Base-by-base conservation (phyloP, 208 protist genomes). In the Leishmania mexicana region DNA sequence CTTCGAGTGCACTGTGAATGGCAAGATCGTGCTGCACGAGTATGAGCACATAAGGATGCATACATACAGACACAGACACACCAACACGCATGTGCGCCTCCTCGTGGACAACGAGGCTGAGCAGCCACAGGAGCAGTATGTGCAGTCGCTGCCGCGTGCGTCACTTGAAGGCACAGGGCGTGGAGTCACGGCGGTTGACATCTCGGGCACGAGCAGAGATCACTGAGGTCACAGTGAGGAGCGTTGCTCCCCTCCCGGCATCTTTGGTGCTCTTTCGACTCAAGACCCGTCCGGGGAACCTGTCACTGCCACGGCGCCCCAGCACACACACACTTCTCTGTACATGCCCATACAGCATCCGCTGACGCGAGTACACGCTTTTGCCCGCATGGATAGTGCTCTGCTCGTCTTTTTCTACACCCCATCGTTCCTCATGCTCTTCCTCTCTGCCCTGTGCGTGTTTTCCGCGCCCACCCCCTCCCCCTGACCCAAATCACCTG, bases 381-480 rank as follows among this genome's bases (percentile, higher is more conserved):
- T 15, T 35, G 35, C 58, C 58, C 58, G 28, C 28, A 64, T 64
- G 58, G 28, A 31, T 64, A 42, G 35, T 42, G 64, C 31, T 38
- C 70, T 80, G 31, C 67, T 74, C 6, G 19, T 35, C 49, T 79
- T 24, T 4, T 42, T 58, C 58, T 54, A 65, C 42, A 28, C 49
- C 68, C 31, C n/a, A 67, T 13, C 65, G 17, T 54, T 81, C 58
- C 45, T 51, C 57, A 80, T 80, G 64, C 67, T 79, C 82, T 24
- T 45, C 19, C 65, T 35, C 35, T 45, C 38, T 70, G n/a, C 19
- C 6, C 38, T 35, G 10, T 28, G 7, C 28, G 13, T 45, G n/a
- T 70, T 70, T 35, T 28, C n/a, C 31, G n/a, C 65, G 15, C 7
- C 15, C 35, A 38, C 60, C 1, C 11, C 28, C 60, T 13, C n/a